Percentiles rank a stretch among this genome's conserved stretches.
Evolutionary conservation across 1,139 yeast species (phyloP).

Genomic region (Magnusiomyces suaveolens): DNA sequence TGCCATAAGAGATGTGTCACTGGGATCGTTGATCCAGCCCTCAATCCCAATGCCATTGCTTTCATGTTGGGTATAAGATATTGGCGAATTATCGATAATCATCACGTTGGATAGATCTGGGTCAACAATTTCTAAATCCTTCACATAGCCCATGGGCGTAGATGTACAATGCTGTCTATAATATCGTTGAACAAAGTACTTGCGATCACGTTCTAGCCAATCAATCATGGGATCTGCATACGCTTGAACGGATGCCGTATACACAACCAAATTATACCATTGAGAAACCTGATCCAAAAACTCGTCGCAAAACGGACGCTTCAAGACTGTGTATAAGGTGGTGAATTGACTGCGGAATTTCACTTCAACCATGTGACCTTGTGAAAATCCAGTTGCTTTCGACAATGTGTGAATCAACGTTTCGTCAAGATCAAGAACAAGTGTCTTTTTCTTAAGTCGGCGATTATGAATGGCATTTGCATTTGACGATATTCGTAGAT

Average conservation of each 20-base stretch:
- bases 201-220: conserved; percentile 56
- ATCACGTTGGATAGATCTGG: conserved; percentile 60
- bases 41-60: conserved; percentile 87
- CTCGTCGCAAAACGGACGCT: conserved; percentile 83
- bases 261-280: conserved; percentile 61
- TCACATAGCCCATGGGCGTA: conserved; percentile 63
- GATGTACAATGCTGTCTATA: conserved; percentile 76
- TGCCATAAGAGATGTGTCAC: conserved; percentile 71
- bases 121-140: conserved; percentile 55
- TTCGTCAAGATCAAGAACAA: conserved; percentile 84
- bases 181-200: conserved; percentile 49
- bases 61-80: conserved; percentile 73
- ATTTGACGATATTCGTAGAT: neutral
- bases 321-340: conserved; percentile 79
- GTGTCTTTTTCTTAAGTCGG: conserved; percentile 40
- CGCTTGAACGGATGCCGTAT: conserved; percentile 79
- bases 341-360: conserved; percentile 52
- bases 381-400: conserved; percentile 42
- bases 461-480: conserved; percentile 4
- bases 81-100: conserved; percentile 86
- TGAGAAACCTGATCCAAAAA: conserved; percentile 67
- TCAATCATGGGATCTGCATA: conserved; percentile 97
- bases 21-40: conserved; percentile 96
- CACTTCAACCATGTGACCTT: conserved; percentile 77
- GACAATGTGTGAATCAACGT: conserved; percentile 86